phyloP scores from a whole-genome alignment of 2,329 filamentous ascomycete genomes.

The Pseudogymnoascus sp. region DNA sequence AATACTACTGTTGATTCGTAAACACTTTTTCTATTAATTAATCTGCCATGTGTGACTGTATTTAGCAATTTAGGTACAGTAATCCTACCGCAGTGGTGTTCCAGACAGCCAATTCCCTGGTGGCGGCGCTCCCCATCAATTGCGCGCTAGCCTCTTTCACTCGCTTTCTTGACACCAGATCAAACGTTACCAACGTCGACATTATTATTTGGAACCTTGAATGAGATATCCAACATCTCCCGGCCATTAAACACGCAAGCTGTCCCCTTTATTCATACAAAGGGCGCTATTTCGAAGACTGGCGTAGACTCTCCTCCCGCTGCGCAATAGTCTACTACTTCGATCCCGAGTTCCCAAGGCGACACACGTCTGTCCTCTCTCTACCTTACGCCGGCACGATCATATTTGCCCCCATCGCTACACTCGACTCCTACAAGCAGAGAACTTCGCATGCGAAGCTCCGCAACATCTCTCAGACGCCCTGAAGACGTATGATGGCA shows the following conservation, averaged over 20 bases:
- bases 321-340: neutral
- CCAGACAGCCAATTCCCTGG: constrained; percentile 4
- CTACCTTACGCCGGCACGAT: constrained; percentile 2
- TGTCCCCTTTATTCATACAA: neutral
- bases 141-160: constrained; percentile 5
- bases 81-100: neutral
- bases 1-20: neutral
- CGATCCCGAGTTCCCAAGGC: constrained; percentile 3
- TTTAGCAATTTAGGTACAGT: neutral
- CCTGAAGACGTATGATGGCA: constrained; percentile 54
- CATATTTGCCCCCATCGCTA: neutral
- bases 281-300: constrained; percentile 3
- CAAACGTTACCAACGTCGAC: constrained; percentile 4
- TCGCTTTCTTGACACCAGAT: constrained; percentile 7
- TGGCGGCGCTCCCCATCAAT: constrained; percentile 1
- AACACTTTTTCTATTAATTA: neutral
- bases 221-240: neutral
- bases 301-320: neutral
- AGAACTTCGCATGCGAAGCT: constrained; percentile 27
- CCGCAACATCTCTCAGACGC: constrained; percentile 23
- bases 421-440: neutral
- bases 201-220: neutral
- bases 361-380: constrained; percentile 4
- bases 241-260: neutral
- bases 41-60: neutral